phyloP scores from a whole-genome alignment of 2,329 filamentous ascomycete species.

The Fusarium acutatum region DNA sequence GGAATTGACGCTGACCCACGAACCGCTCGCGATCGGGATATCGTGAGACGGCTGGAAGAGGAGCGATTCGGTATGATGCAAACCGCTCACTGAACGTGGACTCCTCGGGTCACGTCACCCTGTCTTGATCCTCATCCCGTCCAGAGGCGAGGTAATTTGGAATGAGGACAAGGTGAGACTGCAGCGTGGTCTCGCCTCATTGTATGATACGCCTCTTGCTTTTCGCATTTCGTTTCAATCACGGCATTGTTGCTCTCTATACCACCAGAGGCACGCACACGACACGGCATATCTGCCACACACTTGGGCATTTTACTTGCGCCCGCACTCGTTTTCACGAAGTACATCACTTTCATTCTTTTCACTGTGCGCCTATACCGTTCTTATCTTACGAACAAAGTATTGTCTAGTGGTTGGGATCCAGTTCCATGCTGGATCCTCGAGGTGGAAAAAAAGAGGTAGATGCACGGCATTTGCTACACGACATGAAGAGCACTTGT shows the following conservation, averaged over 20 bases:
- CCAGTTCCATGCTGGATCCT: conserved; percentile 10
- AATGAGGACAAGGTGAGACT: conserved; percentile 18
- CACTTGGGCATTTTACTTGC: conserved; percentile 29
- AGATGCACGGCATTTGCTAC: conserved; percentile 39
- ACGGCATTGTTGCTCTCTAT: conserved; percentile 24
- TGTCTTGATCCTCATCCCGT: conserved; percentile 10
- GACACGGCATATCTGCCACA: conserved; percentile 31
- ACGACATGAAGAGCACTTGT: conserved; percentile 41
- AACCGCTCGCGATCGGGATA: conserved; percentile 65
- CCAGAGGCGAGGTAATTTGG: conserved; percentile 12
- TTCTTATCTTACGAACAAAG: conserved; percentile 34
- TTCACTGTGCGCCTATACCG: conserved; percentile 24
- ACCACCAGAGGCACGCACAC: not conserved
- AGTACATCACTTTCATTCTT: conserved; percentile 29
- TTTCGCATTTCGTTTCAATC: conserved; percentile 32
- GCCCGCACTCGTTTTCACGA: conserved; percentile 32
- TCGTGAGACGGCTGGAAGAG: conserved; percentile 65
- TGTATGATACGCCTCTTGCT: conserved; percentile 34
- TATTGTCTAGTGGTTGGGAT: conserved; percentile 42
- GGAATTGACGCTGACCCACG: conserved; percentile 67
- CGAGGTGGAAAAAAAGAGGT: conserved; percentile 25
- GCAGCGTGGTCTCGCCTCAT: not conserved
- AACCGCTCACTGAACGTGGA: conserved; percentile 33
- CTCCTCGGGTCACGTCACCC: not conserved
- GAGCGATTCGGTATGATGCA: conserved; percentile 51